phyloP scores from a whole-genome alignment of 768 basidiomycete genomes.

The Cubamyces sp. region DNA sequence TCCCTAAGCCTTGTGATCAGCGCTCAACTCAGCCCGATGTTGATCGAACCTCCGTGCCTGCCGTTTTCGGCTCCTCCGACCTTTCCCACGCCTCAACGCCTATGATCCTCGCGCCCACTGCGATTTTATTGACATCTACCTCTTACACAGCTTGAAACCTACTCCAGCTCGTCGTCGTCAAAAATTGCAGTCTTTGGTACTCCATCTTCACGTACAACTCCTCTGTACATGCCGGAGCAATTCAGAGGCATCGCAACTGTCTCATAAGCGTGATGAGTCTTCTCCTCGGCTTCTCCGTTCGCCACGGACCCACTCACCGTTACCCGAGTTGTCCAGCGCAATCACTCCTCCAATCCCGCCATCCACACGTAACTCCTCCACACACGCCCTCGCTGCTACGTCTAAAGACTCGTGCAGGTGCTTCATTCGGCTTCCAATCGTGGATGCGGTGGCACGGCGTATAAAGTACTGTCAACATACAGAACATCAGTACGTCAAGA shows the following conservation, averaged over 20 bases:
- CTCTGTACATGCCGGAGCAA: slow-evolving; percentile 83
- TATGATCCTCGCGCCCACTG: not conserved
- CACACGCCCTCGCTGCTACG: slow-evolving; percentile 56
- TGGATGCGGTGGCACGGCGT: slow-evolving; percentile 64
- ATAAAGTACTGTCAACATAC: slow-evolving; percentile 67
- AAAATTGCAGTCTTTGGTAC: slow-evolving; percentile 78
- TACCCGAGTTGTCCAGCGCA: slow-evolving; percentile 69
- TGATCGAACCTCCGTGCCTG: not conserved
- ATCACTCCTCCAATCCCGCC: slow-evolving; percentile 79
- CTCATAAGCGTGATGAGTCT: not conserved
- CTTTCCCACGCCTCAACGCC: not conserved
- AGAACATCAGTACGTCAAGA: not conserved
- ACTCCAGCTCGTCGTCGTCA: slow-evolving; percentile 55
- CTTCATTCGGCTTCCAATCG: slow-evolving; percentile 68
- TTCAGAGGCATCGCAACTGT: slow-evolving; percentile 72
- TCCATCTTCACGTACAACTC: slow-evolving; percentile 71
- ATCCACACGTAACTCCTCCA: slow-evolving; percentile 58
- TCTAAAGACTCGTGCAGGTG: slow-evolving; percentile 59
- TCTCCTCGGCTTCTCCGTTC: not conserved
- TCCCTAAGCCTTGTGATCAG: not conserved
- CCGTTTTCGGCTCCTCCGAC: not conserved
- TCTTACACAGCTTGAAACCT: not conserved
- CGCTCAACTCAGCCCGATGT: too few relatives aligned
- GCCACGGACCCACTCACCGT: slow-evolving; percentile 48
- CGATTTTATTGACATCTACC: not conserved